These are phyloP conservation scores for Puccinia horiana DNA, from an alignment of 1,284 basidiomycete genomes.

Conservation along the genomic window DNA sequence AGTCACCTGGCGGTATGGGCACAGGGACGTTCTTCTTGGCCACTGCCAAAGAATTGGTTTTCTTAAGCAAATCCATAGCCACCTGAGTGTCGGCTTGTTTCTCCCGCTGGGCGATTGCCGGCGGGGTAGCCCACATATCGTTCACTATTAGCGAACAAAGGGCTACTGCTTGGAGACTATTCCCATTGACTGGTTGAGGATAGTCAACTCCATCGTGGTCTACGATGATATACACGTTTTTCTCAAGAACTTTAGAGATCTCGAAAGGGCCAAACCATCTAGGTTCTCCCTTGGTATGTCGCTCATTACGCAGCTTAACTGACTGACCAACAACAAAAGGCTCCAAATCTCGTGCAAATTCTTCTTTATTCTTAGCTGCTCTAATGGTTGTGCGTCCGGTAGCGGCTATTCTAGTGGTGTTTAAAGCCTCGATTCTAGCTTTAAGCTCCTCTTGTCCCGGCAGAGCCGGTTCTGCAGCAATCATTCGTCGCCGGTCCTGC, in stretches of 20 bases:
- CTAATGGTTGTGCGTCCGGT: not conserved
- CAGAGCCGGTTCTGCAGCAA: not conserved
- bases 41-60: too few species aligned
- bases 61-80: not conserved
- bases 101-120: not conserved
- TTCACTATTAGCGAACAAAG: not conserved
- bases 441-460: not conserved
- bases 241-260: not conserved
- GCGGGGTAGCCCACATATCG: too few species aligned
- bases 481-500: not conserved
- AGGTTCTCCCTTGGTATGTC: slow-evolving; percentile 9
- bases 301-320: slow-evolving; percentile 11
- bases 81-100: not conserved
- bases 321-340: not conserved
- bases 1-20: too few species aligned
- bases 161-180: not conserved
- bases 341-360: not conserved
- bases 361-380: not conserved
- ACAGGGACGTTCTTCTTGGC: too few species aligned
- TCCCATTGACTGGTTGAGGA: not conserved
- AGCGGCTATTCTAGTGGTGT: not conserved
- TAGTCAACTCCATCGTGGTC: not conserved
- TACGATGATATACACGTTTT: not conserved
- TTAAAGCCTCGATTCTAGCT: not conserved
- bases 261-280: not conserved